These are phyloP conservation scores for Metschnikowia lunata DNA, from an alignment of 805 yeast genomes.

Conservation along the genomic window DNA sequence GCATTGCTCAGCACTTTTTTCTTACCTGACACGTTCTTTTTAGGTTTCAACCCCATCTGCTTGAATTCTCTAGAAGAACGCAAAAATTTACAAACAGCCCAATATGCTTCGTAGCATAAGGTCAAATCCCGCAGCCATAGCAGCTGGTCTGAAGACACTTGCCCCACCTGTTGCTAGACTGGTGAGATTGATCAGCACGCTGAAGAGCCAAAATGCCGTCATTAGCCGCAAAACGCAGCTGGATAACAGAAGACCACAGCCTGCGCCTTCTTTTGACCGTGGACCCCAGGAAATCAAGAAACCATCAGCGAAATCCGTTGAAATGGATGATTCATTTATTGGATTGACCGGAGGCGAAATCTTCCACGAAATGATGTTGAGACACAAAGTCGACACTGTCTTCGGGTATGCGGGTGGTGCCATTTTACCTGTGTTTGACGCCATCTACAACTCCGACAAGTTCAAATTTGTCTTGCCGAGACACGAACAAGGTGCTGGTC, in stretches of 20 bases:
- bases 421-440: conserved; percentile 95
- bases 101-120: conserved; percentile 17
- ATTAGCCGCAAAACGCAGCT: conserved; percentile 17
- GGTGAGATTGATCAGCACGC: conserved; percentile 28
- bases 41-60: not conserved
- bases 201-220: conserved; percentile 28
- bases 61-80: not conserved
- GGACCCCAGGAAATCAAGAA: conserved; percentile 15
- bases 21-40: not conserved
- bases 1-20: not conserved
- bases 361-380: conserved; percentile 97
- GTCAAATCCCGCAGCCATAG: conserved; percentile 10
- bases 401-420: conserved; percentile 99
- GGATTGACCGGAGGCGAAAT: conserved; percentile 98
- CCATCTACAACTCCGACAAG: conserved; percentile 84
- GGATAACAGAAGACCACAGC: conserved; percentile 34
- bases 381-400: conserved; percentile 92
- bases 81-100: not conserved
- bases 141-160: conserved; percentile 11
- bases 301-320: conserved; percentile 4
- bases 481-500: conserved; percentile 99
- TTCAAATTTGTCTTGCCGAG: conserved; percentile 90
- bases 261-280: conserved; percentile 51
- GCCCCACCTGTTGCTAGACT: conserved; percentile 12
- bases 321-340: conserved; percentile 80